Evolutionary conservation across 2,329 filamentous ascomycete genomes (phyloP).

Genomic region (Claviceps citrina): DNA sequence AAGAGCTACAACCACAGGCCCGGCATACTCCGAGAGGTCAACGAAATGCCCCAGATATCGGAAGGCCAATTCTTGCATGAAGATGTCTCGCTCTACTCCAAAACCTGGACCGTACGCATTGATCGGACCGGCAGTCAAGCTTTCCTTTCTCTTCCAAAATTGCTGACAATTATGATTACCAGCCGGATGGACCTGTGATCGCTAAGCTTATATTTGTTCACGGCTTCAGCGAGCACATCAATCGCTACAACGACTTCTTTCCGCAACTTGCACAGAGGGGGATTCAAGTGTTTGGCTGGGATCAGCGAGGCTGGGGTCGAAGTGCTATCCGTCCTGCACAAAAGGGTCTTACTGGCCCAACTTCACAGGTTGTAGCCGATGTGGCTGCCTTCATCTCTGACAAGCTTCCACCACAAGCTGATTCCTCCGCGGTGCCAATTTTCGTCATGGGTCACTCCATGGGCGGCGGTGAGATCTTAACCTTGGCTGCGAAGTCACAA

Average conservation of each 20-base stretch:
- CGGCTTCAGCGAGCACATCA: slow-evolving; percentile 77
- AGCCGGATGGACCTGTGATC: slow-evolving; percentile 41
- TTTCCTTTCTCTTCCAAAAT: not conserved
- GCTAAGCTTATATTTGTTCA: slow-evolving; percentile 74
- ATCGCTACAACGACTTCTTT: slow-evolving; percentile 64
- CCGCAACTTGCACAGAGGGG: slow-evolving; percentile 50
- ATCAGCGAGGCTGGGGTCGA: slow-evolving; percentile 81
- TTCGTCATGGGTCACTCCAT: slow-evolving; percentile 87
- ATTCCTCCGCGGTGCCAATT: slow-evolving; percentile 32
- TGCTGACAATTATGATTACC: not conserved
- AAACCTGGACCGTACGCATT: slow-evolving; percentile 40
- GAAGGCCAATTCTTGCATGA: slow-evolving; percentile 36
- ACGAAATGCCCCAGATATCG: slow-evolving; percentile 23
- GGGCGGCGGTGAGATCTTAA: slow-evolving; percentile 67
- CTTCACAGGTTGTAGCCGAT: slow-evolving; percentile 56
- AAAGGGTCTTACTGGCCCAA: slow-evolving; percentile 59
- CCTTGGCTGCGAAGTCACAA: slow-evolving; percentile 34
- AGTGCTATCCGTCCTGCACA: slow-evolving; percentile 47
- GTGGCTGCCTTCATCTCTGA: slow-evolving; percentile 58
- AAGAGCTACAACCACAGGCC: no score
- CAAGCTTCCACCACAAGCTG: slow-evolving; percentile 33
- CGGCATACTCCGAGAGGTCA: not conserved
- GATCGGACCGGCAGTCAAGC: not conserved
- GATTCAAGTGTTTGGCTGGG: slow-evolving; percentile 63
- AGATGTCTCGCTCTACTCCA: slow-evolving; percentile 35